Evolutionary conservation across 1,284 basidiomycete genomes (phyloP).

Genomic region (Naganishia sp.): DNA sequence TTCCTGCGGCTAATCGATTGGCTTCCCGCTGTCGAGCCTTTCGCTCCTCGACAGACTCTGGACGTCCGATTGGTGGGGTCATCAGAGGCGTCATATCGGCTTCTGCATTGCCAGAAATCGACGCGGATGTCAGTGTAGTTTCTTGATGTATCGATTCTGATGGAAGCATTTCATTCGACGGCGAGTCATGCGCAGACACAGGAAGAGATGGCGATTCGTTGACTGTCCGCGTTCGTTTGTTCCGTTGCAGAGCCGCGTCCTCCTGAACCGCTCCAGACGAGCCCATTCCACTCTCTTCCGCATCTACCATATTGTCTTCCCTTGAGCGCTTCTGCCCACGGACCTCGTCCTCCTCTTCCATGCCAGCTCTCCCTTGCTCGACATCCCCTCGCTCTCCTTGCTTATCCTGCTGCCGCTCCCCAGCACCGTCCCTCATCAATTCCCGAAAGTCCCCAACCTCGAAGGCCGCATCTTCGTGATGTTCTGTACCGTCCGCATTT

Average conservation of each 20-base stretch:
- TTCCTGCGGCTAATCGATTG: constrained; percentile 50
- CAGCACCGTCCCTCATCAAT: constrained; percentile 11
- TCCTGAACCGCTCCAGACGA: neutral
- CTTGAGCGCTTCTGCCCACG: constrained; percentile 10
- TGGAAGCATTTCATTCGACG: neutral
- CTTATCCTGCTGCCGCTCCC: neutral
- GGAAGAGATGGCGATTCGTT: neutral
- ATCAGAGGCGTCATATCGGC: neutral
- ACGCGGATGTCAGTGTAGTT: neutral
- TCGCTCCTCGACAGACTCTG: constrained; percentile 38
- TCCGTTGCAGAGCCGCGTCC: neutral
- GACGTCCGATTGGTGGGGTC: neutral
- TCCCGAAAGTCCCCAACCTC: constrained; percentile 17
- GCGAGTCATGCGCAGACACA: neutral
- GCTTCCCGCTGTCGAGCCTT: constrained; percentile 47
- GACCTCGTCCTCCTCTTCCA: neutral
- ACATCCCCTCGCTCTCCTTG: neutral
- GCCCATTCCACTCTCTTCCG: neutral
- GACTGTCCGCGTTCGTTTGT: constrained; percentile 2
- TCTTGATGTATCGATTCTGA: neutral
- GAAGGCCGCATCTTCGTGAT: constrained; percentile 1
- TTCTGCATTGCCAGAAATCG: neutral
- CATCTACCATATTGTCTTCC: neutral
- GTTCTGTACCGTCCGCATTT: neutral
- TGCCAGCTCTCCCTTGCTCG: neutral